phyloP scores from a whole-genome alignment of 495 filamentous ascomycete genomes.

The Podospora conica region DNA sequence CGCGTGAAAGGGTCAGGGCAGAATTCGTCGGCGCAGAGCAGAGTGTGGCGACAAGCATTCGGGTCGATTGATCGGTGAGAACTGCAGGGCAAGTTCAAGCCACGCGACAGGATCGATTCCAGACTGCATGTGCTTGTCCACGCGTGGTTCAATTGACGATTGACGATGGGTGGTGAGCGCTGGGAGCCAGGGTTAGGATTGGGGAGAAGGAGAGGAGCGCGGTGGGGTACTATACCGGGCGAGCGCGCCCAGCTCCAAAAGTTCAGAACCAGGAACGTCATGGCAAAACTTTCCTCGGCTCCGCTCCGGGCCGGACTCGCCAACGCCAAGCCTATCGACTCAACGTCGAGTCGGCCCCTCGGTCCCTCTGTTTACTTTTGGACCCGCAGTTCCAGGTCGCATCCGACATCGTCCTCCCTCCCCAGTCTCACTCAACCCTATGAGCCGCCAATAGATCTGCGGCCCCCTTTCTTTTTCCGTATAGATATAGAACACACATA shows the following conservation, averaged over 20 bases:
- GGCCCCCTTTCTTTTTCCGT: neutral
- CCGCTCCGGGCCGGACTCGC: neutral
- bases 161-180: neutral
- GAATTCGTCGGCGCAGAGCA: neutral
- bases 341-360: neutral
- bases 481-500: neutral
- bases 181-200: conserved; percentile 11
- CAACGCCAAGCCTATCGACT: neutral
- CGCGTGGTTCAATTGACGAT: neutral
- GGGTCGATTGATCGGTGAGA: neutral
- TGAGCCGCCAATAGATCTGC: neutral
- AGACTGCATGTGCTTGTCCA: conserved; percentile 9
- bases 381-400: neutral
- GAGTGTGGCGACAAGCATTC: neutral
- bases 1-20: neutral
- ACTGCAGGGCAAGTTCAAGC: conserved; percentile 4
- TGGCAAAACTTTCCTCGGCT: neutral
- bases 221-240: neutral
- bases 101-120: conserved; percentile 12
- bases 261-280: neutral
- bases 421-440: neutral
- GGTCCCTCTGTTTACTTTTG: neutral
- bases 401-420: neutral
- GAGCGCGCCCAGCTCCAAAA: neutral
- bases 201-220: neutral